A percentile compares a stretch with the other conserved stretches of the same genome.
These are phyloP conservation scores for Multifurca ochricompacta DNA, from an alignment of 768 basidiomycete species.

Conservation along the genomic window DNA sequence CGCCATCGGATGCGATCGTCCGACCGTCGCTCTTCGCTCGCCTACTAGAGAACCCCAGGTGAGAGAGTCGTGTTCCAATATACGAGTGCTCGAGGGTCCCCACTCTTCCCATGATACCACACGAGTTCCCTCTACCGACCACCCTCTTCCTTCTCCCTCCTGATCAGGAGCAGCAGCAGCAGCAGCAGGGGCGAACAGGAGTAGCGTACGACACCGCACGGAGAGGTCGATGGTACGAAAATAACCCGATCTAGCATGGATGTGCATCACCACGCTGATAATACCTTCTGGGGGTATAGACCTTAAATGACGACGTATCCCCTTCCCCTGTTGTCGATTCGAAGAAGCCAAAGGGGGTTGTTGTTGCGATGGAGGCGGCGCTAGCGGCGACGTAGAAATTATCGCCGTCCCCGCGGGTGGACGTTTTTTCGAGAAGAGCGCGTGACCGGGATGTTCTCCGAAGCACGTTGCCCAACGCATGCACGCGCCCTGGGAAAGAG, in stretches of 20 bases:
- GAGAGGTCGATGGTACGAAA: conserved; percentile 3
- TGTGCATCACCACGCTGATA: conserved; percentile 11
- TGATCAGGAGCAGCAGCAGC: too few species aligned
- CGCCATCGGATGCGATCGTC: neutral
- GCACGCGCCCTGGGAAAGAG: neutral
- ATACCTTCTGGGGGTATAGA: conserved; percentile 7
- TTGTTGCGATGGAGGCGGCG: too few species aligned
- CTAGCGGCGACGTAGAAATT: too few species aligned
- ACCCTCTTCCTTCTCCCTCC: too few species aligned
- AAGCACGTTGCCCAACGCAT: conserved; percentile 12
- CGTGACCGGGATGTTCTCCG: conserved; percentile 10
- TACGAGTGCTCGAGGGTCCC: neutral
- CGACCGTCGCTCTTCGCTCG: conserved; percentile 10
- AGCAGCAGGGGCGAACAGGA: neutral
- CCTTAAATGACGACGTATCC: neutral
- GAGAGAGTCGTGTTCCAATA: conserved; percentile 5
- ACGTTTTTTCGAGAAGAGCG: neutral
- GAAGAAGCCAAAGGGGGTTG: neutral
- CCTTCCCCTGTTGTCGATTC: neutral
- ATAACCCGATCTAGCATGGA: neutral
- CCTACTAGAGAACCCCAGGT: conserved; percentile 12
- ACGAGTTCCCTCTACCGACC: neutral
- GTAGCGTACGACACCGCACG: conserved; percentile 6
- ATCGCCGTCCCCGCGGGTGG: neutral
- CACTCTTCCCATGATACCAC: conserved; percentile 1